Evolutionary conservation across 208 protist species (phyloP).

Genomic region (Crithidia mellificae): DNA sequence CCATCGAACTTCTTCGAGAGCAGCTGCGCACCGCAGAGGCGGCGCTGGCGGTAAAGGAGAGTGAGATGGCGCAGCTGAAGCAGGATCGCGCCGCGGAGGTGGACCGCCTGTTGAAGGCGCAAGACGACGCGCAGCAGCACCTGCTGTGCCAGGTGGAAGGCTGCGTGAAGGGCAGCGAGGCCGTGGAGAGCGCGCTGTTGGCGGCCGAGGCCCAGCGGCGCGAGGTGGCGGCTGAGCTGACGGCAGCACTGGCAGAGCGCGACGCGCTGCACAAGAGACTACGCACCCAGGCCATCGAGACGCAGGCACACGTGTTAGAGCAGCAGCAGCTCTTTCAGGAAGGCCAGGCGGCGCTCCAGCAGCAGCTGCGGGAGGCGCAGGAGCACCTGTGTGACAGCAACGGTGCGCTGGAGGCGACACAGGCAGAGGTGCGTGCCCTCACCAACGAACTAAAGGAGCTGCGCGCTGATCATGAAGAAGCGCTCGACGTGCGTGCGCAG

Average conservation of each 20-base stretch:
- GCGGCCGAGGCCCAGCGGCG: conserved; percentile 30
- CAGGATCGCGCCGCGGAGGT: conserved; percentile 16
- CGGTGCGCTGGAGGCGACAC: conserved; percentile 17
- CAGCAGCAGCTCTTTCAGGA: conserved; percentile 59
- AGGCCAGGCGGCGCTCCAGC: conserved; percentile 9
- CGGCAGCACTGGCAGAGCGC: conserved; percentile 24
- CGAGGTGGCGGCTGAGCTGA: conserved; percentile 26
- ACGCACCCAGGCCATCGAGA: conserved; percentile 27
- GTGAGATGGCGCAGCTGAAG: conserved; percentile 20
- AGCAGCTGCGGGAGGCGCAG: conserved; percentile 17
- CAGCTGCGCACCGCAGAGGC: conserved; percentile 20
- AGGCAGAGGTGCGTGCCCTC: conserved; percentile 23
- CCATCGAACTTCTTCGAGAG: conserved; percentile 5
- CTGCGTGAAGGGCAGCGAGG: conserved; percentile 46
- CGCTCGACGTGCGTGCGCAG: background rate
- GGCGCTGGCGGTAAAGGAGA: conserved; percentile 14
- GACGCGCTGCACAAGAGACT: conserved; percentile 23
- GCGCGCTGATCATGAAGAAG: conserved; percentile 44
- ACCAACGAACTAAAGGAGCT: conserved; percentile 29
- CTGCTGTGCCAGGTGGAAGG: conserved; percentile 41
- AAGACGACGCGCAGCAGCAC: conserved; percentile 21
- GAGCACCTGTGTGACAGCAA: conserved; percentile 7
- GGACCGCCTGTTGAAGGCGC: conserved; percentile 13
- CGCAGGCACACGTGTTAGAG: conserved; percentile 53
- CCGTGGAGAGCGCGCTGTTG: conserved; percentile 43